A percentile compares a stretch with the other conserved stretches of the same genome.
Conservation (phyloP, 148 eudicot genomes). For the Pouteria glomerata region DNA sequence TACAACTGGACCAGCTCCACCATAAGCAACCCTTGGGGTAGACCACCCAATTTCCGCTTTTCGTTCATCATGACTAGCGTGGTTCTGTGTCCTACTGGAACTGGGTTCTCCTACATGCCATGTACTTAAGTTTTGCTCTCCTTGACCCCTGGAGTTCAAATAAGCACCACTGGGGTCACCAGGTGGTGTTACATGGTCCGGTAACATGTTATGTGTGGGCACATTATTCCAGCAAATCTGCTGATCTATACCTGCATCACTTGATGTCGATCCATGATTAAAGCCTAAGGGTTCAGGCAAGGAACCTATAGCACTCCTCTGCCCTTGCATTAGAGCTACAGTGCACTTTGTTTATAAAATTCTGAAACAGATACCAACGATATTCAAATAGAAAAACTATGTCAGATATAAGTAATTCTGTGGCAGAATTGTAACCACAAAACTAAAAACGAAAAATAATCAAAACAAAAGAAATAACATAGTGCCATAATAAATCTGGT, state of each 20-base stretch:
- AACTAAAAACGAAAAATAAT: neutral
- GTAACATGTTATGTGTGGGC: slow-evolving; percentile 40
- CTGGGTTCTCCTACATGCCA: slow-evolving; percentile 44
- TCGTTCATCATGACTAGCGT: slow-evolving; percentile 16
- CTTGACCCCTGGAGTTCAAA: slow-evolving; percentile 22
- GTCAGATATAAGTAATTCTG: slow-evolving; percentile 1
- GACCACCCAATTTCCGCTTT: slow-evolving; percentile 23
- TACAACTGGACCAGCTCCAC: slow-evolving; percentile 23
- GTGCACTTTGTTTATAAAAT: slow-evolving; percentile 7
- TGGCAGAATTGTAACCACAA: slow-evolving; percentile 29
- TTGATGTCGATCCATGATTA: slow-evolving; percentile 59
- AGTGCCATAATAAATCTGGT: neutral
- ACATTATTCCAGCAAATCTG: slow-evolving; percentile 62
- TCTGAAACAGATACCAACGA: slow-evolving; percentile 5
- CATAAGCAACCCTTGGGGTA: neutral
- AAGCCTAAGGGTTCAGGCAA: slow-evolving; percentile 68
- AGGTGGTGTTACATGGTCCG: slow-evolving; percentile 37
- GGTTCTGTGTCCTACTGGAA: slow-evolving; percentile 21
- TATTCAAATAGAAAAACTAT: neutral
- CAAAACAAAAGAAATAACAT: neutral
- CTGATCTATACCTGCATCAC: slow-evolving; percentile 54
- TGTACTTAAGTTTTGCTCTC: slow-evolving; percentile 22
- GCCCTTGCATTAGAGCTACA: slow-evolving; percentile 76
- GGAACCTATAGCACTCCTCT: slow-evolving; percentile 70
- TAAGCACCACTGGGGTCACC: slow-evolving; percentile 26